Conservation (phyloP, 2,329 filamentous ascomycete genomes). For the Stagonosporopsis tanaceti region DNA sequence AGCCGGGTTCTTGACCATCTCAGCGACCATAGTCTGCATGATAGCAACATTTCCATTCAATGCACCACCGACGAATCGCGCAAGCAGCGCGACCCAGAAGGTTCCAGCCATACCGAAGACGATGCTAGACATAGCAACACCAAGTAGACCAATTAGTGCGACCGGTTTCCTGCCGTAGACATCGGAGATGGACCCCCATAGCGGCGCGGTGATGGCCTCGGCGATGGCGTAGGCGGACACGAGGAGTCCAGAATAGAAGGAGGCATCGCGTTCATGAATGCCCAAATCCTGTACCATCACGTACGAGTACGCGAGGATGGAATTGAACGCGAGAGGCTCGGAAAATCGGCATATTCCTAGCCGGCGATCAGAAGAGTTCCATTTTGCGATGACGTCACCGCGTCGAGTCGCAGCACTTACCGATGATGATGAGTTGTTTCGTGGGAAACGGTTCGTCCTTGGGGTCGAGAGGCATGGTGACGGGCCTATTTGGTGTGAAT, state of each 20-base stretch:
- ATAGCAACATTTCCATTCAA: slow-evolving; percentile 93
- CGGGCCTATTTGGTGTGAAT: slow-evolving; percentile 28
- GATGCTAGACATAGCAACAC: slow-evolving; percentile 83
- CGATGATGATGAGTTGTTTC: slow-evolving; percentile 56
- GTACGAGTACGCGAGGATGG: slow-evolving; percentile 82
- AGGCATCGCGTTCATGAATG: slow-evolving; percentile 58
- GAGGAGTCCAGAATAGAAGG: slow-evolving; percentile 84
- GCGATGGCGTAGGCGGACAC: slow-evolving; percentile 90
- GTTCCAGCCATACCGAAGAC: slow-evolving; percentile 83
- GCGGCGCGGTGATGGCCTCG: slow-evolving; percentile 84
- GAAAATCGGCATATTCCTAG: slow-evolving; percentile 89
- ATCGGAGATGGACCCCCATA: slow-evolving; percentile 52
- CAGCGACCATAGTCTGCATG: slow-evolving; percentile 92
- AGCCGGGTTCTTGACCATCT: slow-evolving; percentile 85
- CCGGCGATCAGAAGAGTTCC: slow-evolving; percentile 28
- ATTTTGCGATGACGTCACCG: slow-evolving; percentile 29
- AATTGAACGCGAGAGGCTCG: slow-evolving; percentile 91
- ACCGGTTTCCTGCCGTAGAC: slow-evolving; percentile 52
- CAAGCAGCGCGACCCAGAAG: slow-evolving; percentile 82
- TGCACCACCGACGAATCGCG: slow-evolving; percentile 78
- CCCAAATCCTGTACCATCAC: slow-evolving; percentile 51
- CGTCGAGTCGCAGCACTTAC: slow-evolving; percentile 31
- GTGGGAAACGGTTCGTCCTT: slow-evolving; percentile 54
- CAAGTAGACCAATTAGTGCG: slow-evolving; percentile 65
- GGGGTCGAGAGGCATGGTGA: slow-evolving; percentile 40